A percentile compares a stretch with the other conserved stretches of the same genome.
Conservation (phyloP, 1,284 basidiomycete species). For the Pholiota adiposa region DNA sequence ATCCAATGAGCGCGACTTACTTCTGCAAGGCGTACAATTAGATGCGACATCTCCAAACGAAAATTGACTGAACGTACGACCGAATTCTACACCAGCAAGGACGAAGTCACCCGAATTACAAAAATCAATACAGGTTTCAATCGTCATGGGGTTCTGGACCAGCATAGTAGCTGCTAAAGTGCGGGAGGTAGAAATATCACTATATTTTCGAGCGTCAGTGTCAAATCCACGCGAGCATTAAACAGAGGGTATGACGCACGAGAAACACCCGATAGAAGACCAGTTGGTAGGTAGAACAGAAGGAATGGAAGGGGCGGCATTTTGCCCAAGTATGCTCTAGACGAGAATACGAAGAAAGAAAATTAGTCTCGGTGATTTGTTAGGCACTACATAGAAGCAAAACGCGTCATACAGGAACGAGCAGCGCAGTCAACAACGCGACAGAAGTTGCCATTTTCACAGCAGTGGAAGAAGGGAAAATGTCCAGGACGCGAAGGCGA, state of each 20-base stretch:
- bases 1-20: conserved; percentile 15
- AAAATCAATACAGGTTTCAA: conserved; percentile 37
- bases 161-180: conserved; percentile 29
- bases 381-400: background rate
- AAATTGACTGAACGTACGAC: conserved; percentile 30
- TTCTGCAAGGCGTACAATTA: conserved; percentile 3
- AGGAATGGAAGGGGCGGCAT: conserved; percentile 23
- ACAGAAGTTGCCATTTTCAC: conserved; percentile 12
- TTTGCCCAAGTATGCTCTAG: conserved; percentile 21
- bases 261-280: conserved; percentile 40
- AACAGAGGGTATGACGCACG: conserved; percentile 16
- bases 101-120: conserved; percentile 32
- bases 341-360: background rate
- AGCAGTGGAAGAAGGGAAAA: background rate
- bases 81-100: conserved; percentile 41
- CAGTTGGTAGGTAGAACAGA: conserved; percentile 32
- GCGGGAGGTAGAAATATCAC: conserved; percentile 36
- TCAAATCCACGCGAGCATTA: background rate
- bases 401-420: conserved; percentile 16
- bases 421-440: conserved; percentile 7
- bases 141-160: conserved; percentile 34
- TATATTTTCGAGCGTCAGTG: background rate
- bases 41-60: background rate
- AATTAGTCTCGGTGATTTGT: background rate
- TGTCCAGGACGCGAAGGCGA: background rate